Percentiles rank a stretch among this genome's conserved stretches.
Conservation (phyloP, 768 basidiomycete species). For the Kondoa malvinella region DNA sequence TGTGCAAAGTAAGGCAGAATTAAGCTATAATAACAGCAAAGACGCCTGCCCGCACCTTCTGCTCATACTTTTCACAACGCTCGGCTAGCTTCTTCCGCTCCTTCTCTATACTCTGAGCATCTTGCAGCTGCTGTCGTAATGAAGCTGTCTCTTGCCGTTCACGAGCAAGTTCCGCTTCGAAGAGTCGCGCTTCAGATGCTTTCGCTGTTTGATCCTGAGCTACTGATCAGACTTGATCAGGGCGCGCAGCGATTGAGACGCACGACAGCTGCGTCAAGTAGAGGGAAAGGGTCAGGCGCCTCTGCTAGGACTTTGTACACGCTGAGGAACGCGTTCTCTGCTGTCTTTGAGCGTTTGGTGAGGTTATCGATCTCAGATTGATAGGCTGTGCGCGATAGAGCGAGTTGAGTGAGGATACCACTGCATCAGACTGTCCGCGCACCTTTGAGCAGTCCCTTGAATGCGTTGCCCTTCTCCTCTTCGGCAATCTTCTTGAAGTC, state of each 20-base stretch:
- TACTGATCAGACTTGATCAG: too few species aligned
- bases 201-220: conserved; percentile 81
- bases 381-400: conserved; percentile 45
- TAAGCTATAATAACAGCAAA: background rate
- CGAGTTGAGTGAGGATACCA: background rate
- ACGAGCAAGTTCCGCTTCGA: conserved; percentile 55
- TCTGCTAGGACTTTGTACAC: conserved; percentile 93
- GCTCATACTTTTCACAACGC: conserved; percentile 25
- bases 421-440: conserved; percentile 16
- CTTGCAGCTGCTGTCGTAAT: conserved; percentile 47
- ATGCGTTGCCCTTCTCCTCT: conserved; percentile 63
- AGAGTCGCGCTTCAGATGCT: conserved; percentile 57
- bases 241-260: conserved; percentile 23
- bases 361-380: conserved; percentile 91
- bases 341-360: conserved; percentile 74
- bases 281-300: conserved; percentile 90
- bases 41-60: conserved; percentile 12
- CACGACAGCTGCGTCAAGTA: conserved; percentile 84
- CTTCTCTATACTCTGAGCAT: conserved; percentile 24
- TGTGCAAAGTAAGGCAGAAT: conserved; percentile 27
- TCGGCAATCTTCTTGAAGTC: conserved; percentile 95
- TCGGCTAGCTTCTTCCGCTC: conserved; percentile 24
- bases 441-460: conserved; percentile 85
- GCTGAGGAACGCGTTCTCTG: conserved; percentile 90
- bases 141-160: conserved; percentile 68